Base-by-base conservation (phyloP, 2,329 filamentous ascomycete genomes). In the Clonostachys byssicola region DNA sequence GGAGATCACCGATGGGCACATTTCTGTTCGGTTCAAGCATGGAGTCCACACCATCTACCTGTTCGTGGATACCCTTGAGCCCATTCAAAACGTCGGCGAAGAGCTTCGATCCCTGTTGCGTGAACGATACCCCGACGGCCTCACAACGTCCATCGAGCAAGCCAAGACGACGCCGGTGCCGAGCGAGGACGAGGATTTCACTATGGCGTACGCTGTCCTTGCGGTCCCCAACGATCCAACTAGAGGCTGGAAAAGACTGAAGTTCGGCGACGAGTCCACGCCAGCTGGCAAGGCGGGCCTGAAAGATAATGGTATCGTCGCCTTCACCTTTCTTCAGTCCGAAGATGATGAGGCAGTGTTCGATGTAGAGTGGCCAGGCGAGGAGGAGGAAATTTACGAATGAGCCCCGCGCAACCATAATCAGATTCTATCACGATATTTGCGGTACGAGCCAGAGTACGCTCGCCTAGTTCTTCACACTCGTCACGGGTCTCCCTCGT, bases 11-110 rank as follows among this genome's bases (percentile, higher is more conserved):
- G 74, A 81, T 41, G 67, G 74, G n/a, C 71, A 77, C 54, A 73
- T 80, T 56, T 88, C 86, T 10, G 69, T 92, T 47, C 78, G 84
- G 50, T 83, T 92, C 68, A 90, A 89, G 64, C 78, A 87, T 61
- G 83, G 86, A 59, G 80, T 81, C 49, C 79, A 83, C 56, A 91
- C 86, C 5, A 73, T 90, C 53, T 80, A 88, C 56, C 72, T 91
- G 49, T 83, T 87, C 51, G 74, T 86, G 42, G 75, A 81, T 38
- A 69, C 81, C 6, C 67, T 76, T 13, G 74, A 76, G 38, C 65
- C 81, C 12, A 80, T 89, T 57, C 66, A 72, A 14, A 64, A 71
- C 2, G 68, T 88, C 49, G 81, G 81, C 48, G 56, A 71, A 16
- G 74, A 81, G 17, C 76, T 92, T 3, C 66, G 88, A 16, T 64